phyloP scores from a whole-genome alignment of 257 asterid genomes.

The Hygrophila difformis region DNA sequence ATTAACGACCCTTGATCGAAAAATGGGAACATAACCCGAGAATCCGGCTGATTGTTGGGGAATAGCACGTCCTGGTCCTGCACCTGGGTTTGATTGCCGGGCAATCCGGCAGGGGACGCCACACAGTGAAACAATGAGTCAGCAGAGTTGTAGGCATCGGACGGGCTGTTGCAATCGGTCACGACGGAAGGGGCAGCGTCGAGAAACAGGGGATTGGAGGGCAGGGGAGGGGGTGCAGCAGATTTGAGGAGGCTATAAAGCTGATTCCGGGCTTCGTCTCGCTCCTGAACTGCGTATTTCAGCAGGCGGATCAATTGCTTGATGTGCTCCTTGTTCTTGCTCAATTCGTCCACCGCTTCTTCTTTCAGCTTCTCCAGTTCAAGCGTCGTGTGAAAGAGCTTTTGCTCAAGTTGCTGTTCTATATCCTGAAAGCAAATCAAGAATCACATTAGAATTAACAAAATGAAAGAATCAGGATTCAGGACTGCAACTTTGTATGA shows the following conservation, averaged over 20 bases:
- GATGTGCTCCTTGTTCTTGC: conserved; percentile 30
- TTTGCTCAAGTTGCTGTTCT: conserved; percentile 39
- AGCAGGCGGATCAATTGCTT: conserved; percentile 32
- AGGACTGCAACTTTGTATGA: no score
- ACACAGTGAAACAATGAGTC: background rate
- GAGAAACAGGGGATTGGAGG: conserved; percentile 16
- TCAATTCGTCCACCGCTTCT: conserved; percentile 33
- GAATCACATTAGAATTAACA: background rate
- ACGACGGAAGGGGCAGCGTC: background rate
- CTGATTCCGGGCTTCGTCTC: conserved; percentile 48
- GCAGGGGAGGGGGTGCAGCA: conserved; percentile 11
- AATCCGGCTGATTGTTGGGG: no score
- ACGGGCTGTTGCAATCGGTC: background rate
- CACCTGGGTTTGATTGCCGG: background rate
- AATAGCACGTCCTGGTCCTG: no score
- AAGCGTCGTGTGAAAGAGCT: conserved; percentile 34
- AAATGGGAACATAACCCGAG: background rate
- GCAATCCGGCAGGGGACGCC: background rate
- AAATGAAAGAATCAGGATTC: no score
- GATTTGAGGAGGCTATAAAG: conserved; percentile 37
- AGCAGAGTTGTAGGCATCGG: background rate
- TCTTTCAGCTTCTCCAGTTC: conserved; percentile 40
- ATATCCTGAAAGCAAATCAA: conserved; percentile 18
- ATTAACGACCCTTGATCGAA: background rate
- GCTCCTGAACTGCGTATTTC: conserved; percentile 29